Conservation (phyloP, 169 alveolate species). For the Fabrea salina region DNA sequence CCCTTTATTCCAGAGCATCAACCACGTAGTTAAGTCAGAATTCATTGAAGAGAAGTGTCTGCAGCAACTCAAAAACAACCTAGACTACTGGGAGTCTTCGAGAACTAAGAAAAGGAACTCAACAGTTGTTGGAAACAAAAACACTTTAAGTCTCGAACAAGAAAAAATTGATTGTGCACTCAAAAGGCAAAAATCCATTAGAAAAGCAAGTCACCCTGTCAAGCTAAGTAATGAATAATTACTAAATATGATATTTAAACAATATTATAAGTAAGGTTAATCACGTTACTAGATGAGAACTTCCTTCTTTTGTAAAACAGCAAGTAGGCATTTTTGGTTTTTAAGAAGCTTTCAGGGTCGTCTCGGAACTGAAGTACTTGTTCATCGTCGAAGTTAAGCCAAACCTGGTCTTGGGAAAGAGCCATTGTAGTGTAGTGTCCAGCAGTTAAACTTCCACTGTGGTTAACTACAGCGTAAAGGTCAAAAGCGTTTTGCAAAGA, state of each 20-base stretch:
- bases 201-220: too few relatives aligned
- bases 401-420: neutral
- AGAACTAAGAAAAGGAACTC: neutral
- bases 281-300: slow-evolving; percentile 30
- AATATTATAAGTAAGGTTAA: neutral
- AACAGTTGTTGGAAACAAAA: neutral
- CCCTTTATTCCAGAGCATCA: slow-evolving; percentile 73
- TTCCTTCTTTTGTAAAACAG: slow-evolving; percentile 16
- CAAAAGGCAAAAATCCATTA: too few relatives aligned
- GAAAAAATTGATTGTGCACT: too few relatives aligned
- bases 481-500: slow-evolving; percentile 20
- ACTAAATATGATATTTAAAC: neutral
- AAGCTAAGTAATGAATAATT: too few relatives aligned
- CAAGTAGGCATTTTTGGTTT: slow-evolving; percentile 14
- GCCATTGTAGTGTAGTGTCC: slow-evolving; percentile 22
- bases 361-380: neutral
- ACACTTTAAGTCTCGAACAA: too few relatives aligned
- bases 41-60: neutral
- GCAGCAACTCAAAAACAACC: neutral
- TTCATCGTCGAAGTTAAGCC: slow-evolving; percentile 29
- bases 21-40: neutral
- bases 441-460: neutral
- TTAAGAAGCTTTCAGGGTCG: neutral
- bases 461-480: neutral
- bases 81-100: neutral